phyloP scores from a whole-genome alignment of 2,329 filamentous ascomycete species.

The Cytospora schulzeri region DNA sequence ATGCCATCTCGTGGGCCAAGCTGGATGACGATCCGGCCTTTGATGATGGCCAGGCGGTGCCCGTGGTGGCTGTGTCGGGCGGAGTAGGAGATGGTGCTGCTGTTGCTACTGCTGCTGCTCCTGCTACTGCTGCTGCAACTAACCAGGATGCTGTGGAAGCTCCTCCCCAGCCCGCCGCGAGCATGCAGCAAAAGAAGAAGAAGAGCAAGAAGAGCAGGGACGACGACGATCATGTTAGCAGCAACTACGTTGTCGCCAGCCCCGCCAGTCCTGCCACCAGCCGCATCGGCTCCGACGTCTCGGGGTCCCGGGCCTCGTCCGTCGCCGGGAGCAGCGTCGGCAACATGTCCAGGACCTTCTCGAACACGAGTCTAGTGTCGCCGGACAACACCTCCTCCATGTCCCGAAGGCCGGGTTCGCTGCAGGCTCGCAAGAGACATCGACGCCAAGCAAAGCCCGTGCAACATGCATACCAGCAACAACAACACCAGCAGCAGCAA shows the following conservation, averaged over 20 bases:
- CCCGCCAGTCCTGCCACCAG: slow-evolving; percentile 10
- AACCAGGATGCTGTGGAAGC: neutral
- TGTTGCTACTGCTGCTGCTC: neutral
- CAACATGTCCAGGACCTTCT: slow-evolving; percentile 19
- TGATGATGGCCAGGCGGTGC: neutral
- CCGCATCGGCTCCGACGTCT: slow-evolving; percentile 10
- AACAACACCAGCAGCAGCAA: neutral
- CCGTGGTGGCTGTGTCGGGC: neutral
- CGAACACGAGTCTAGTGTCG: slow-evolving; percentile 6
- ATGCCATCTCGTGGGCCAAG: slow-evolving; percentile 25
- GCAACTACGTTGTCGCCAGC: neutral
- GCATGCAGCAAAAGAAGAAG: too few relatives aligned
- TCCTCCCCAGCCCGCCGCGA: neutral
- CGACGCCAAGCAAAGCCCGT: neutral
- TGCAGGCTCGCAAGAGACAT: neutral
- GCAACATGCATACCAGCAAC: neutral
- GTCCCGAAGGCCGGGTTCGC: neutral
- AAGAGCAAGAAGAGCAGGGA: neutral
- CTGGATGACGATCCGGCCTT: neutral
- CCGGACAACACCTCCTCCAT: slow-evolving; percentile 7
- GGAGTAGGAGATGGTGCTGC: neutral
- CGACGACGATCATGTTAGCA: neutral
- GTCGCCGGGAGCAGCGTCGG: slow-evolving; percentile 16
- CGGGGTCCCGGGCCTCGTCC: slow-evolving; percentile 13
- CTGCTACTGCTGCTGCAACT: neutral